These are phyloP conservation scores for Xerocomellus dryophilus DNA, from an alignment of 768 basidiomycete genomes.

Conservation along the genomic window DNA sequence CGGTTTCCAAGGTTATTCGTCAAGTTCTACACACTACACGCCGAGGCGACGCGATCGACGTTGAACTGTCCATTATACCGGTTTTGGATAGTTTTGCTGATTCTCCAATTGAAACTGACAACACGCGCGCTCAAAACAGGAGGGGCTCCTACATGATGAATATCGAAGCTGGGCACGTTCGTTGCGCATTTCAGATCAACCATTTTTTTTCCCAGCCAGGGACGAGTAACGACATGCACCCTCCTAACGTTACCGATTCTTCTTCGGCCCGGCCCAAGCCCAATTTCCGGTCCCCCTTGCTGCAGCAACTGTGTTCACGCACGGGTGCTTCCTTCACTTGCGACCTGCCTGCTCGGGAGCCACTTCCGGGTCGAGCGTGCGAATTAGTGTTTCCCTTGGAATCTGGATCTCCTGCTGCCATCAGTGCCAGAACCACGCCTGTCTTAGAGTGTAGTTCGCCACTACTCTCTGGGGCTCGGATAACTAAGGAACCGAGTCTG, in stretches of 20 bases:
- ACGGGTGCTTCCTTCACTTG: slow-evolving; percentile 46
- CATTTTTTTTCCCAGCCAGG: slow-evolving; percentile 42
- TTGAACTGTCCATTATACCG: slow-evolving; percentile 65
- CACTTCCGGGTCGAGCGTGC: slow-evolving; percentile 52
- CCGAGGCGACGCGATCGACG: slow-evolving; percentile 77
- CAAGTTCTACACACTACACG: slow-evolving; percentile 73
- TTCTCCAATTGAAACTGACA: slow-evolving; percentile 25
- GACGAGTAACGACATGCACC: slow-evolving; percentile 6
- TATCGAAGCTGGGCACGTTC: slow-evolving; percentile 39
- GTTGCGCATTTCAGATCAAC: slow-evolving; percentile 57
- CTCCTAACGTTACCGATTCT: slow-evolving; percentile 9
- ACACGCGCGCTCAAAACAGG: slow-evolving; percentile 19
- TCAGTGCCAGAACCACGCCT: slow-evolving; percentile 39
- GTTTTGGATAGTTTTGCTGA: slow-evolving; percentile 24
- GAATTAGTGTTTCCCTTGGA: slow-evolving; percentile 65
- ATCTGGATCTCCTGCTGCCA: slow-evolving; percentile 48
- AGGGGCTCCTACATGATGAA: slow-evolving; percentile 26
- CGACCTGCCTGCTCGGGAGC: slow-evolving; percentile 42
- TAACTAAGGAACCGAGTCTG: slow-evolving; percentile 71
- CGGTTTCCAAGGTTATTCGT: slow-evolving; percentile 62
- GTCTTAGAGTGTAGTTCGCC: slow-evolving; percentile 47
- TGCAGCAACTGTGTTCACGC: slow-evolving; percentile 59
- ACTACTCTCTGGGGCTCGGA: slow-evolving; percentile 46
- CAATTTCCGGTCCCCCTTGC: slow-evolving; percentile 48
- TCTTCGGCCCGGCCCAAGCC: slow-evolving; percentile 32